Evolutionary conservation across 371 early-diverging fungal genomes (phyloP).

Genomic region (Mucor ambiguus): DNA sequence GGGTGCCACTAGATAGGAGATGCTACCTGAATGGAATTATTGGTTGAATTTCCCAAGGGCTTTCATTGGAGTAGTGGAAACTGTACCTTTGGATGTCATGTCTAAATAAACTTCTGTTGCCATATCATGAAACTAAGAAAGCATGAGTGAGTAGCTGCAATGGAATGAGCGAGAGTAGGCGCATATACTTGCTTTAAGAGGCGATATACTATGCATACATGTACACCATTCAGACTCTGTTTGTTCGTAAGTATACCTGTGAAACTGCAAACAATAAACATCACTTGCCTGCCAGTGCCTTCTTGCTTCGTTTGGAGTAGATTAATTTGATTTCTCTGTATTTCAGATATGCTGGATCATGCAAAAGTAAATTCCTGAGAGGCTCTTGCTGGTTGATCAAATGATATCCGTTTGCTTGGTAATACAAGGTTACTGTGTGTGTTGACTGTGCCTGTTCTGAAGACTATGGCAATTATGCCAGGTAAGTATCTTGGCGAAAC

Average conservation of each 20-base stretch:
- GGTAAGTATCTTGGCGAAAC: too few species aligned
- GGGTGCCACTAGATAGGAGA: slow-evolving; percentile 33
- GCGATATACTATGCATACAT: slow-evolving; percentile 33
- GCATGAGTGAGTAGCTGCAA: not conserved
- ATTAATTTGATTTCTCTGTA: slow-evolving; percentile 22
- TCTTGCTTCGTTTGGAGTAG: slow-evolving; percentile 32
- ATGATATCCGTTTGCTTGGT: slow-evolving; percentile 30
- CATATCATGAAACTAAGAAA: slow-evolving; percentile 20
- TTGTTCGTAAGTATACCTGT: not conserved
- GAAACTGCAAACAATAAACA: not conserved
- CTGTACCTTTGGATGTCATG: slow-evolving; percentile 32
- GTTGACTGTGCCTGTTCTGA: slow-evolving; percentile 22
- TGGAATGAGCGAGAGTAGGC: not conserved
- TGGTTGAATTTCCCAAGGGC: not conserved
- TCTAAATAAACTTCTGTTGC: slow-evolving; percentile 33
- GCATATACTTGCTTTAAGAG: slow-evolving; percentile 22
- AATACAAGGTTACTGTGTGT: slow-evolving; percentile 29
- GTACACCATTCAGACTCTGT: slow-evolving; percentile 39
- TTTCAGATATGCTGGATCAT: slow-evolving; percentile 24
- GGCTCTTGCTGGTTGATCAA: slow-evolving; percentile 24
- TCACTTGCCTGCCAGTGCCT: slow-evolving; percentile 26
- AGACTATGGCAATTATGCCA: slow-evolving; percentile 8
- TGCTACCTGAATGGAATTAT: slow-evolving; percentile 24
- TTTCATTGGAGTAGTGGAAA: not conserved
- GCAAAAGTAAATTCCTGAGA: slow-evolving; percentile 3